A percentile compares a stretch with the other conserved stretches of the same genome.
Conservation (phyloP, 345 rosid species). For the Stellera chamaejasme region DNA sequence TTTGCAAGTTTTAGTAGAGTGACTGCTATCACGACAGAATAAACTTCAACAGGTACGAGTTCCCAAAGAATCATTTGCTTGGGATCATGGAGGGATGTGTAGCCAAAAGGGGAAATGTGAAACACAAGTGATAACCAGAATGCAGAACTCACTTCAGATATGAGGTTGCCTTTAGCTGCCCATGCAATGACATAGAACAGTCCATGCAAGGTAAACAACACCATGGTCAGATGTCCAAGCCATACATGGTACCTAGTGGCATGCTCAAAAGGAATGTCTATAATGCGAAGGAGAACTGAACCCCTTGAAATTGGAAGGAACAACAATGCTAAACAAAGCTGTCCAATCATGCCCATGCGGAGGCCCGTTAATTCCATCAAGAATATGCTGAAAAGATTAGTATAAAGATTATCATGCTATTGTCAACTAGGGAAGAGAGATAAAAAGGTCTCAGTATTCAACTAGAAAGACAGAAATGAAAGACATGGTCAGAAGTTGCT, state of each 20-base stretch:
- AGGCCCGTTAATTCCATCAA: conserved; percentile 9
- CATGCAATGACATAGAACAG: conserved; percentile 49
- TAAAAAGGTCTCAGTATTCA: too few species aligned
- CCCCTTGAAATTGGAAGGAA: conserved; percentile 88
- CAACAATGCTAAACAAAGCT: conserved; percentile 57
- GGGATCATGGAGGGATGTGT: neutral
- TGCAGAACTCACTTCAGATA: conserved; percentile 39
- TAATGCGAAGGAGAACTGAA: conserved; percentile 68
- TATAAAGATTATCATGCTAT: too few species aligned
- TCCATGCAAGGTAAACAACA: conserved; percentile 75
- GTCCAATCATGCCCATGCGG: conserved; percentile 62
- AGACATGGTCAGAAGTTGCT: too few species aligned
- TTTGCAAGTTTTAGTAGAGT: too few species aligned
- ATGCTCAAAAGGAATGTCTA: conserved; percentile 86
- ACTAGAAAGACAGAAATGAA: too few species aligned
- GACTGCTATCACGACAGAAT: too few species aligned
- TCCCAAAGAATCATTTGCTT: too few species aligned
- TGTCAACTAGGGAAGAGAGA: too few species aligned
- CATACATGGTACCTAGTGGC: conserved; percentile 88
- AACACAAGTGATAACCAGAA: neutral
- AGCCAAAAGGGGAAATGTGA: neutral
- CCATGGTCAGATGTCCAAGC: conserved; percentile 87
- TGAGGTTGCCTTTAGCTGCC: conserved; percentile 48
- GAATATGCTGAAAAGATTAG: neutral
- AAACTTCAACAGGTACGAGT: too few species aligned